Evolutionary conservation across 2,329 filamentous ascomycete species (phyloP), one percentile per base, ranked within the genome.

Genomic region (Apiospora aurea): DNA sequence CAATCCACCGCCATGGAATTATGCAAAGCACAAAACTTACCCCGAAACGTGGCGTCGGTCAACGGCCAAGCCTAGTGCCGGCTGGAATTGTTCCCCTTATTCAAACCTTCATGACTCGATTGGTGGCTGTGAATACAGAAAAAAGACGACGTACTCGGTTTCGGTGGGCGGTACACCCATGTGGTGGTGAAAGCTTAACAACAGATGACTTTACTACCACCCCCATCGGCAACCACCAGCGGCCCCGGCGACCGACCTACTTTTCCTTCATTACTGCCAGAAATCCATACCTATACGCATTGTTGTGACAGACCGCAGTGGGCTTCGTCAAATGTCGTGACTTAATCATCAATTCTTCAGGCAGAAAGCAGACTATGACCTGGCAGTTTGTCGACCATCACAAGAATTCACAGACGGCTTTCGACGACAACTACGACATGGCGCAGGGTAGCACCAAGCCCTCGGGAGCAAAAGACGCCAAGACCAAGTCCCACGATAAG

Each of bases 101-200:
- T n/a, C 10, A 41, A 64, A 64, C 29, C 8, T 64, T 41, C n/a
- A 41, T 64, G 57, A 64, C 57, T 64, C 57, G 18, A 18, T 14
- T 24, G n/a, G 57, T 8, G 18, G 10, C 18, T n/a, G 13, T 1
- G 18, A 34, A 11, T 24, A 41, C 34, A 2, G 18, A 41, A 64
- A 64, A 10, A 64, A 64, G 57, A n/a, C 4, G 29, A 64, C 57
- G 57, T 64, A 64, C 18, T 64, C 57, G 57, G 8, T n/a, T 41
- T 64, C 10, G 34, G 57, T 8, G 4, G 57, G 34, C 29, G 21
- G 18, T 41, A 24, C 29, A 24, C 18, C 38, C 29, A 10, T 13
- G 4, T 4, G 21, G 4, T 4, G 21, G 6, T 41, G 29, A 21
- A 64, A 64, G 57, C 18, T 41, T 41, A 64, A 64, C 34, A 64